Evolutionary conservation across 352 stramenopile genomes (phyloP).

Genomic region (Albugo laibachii): DNA sequence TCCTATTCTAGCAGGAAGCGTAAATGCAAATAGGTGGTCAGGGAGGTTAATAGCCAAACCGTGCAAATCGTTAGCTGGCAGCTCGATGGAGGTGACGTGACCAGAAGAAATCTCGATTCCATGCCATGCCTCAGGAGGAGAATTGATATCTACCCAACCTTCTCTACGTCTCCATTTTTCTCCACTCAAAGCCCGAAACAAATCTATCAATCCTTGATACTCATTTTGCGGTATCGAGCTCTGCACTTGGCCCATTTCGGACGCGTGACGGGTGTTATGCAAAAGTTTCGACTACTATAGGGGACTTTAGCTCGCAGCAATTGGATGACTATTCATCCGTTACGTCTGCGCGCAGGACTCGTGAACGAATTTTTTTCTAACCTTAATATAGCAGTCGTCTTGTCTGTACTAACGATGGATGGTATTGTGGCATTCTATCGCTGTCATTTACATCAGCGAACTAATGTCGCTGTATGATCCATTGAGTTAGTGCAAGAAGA

Average conservation of each 20-base stretch:
- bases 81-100: slow-evolving; percentile 52
- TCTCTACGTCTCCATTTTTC: slow-evolving; percentile 51
- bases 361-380: no score
- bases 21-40: neutral
- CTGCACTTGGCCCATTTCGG: slow-evolving; percentile 55
- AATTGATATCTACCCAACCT: slow-evolving; percentile 49
- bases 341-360: no score
- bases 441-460: no score
- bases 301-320: no score
- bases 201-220: slow-evolving; percentile 37
- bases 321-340: no score
- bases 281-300: no score
- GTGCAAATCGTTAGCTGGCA: slow-evolving; percentile 45
- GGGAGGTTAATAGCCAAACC: slow-evolving; percentile 3
- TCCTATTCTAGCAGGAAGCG: slow-evolving; percentile 6
- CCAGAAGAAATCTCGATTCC: slow-evolving; percentile 46
- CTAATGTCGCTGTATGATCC: no score
- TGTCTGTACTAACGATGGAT: no score
- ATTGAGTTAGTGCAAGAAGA: no score
- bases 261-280: no score
- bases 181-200: slow-evolving; percentile 47
- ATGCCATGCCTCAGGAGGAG: slow-evolving; percentile 63
- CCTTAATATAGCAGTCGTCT: no score
- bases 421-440: no score
- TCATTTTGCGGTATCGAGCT: slow-evolving; percentile 53